These are phyloP conservation scores for Orobanche coerulescens DNA, from an alignment of 257 asterid species.

Conservation along the genomic window DNA sequence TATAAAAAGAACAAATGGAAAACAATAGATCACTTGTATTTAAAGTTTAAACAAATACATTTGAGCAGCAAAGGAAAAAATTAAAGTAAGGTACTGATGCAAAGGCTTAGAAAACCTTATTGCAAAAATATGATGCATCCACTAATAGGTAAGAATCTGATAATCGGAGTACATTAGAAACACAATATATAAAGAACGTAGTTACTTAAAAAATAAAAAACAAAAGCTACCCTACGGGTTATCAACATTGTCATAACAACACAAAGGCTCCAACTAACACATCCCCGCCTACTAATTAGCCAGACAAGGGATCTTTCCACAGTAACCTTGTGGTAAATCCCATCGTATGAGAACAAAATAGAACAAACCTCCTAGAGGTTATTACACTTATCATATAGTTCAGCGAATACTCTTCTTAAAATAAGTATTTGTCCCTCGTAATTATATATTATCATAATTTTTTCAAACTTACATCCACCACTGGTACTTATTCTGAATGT, in stretches of 20 bases:
- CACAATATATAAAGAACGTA: too few relatives aligned
- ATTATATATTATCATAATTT: too few relatives aligned
- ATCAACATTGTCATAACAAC: neutral
- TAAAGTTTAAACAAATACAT: slow-evolving; percentile 13
- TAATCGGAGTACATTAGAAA: slow-evolving; percentile 13
- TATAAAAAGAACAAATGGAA: slow-evolving; percentile 5
- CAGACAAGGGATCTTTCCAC: neutral
- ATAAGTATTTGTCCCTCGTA: too few relatives aligned
- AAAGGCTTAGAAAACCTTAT: neutral
- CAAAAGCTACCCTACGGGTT: too few relatives aligned
- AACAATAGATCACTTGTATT: slow-evolving; percentile 11
- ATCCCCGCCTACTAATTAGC: neutral
- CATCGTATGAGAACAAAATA: neutral
- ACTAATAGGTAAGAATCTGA: neutral
- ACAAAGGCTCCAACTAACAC: neutral
- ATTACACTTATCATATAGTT: slow-evolving; percentile 1
- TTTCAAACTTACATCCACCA: neutral
- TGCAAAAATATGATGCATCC: too few relatives aligned
- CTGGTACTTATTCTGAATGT: slow-evolving; percentile 4
- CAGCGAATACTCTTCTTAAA: neutral
- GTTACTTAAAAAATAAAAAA: too few relatives aligned
- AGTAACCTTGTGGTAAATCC: slow-evolving; percentile 6
- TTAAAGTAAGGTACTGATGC: neutral
- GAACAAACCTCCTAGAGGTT: slow-evolving; percentile 13
- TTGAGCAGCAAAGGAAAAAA: slow-evolving; percentile 10